phyloP scores from a whole-genome alignment of 2,329 filamentous ascomycete species.

The Dactylellina parvicollis region DNA sequence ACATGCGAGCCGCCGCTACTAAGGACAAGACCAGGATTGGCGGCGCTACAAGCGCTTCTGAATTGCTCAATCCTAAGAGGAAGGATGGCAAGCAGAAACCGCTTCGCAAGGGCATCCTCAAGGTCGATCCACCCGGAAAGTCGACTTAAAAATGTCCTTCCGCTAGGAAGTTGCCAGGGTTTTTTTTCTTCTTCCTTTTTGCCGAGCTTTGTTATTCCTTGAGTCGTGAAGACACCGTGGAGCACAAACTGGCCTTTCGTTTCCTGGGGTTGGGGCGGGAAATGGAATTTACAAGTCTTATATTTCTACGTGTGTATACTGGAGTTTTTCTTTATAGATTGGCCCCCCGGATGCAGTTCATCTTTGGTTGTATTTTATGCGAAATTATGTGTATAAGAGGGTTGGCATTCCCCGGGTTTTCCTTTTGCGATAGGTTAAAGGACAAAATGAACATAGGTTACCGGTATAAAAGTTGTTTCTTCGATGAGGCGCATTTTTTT shows the following conservation, averaged over 20 bases:
- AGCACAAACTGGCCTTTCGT: too few species aligned
- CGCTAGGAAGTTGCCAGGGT: too few species aligned
- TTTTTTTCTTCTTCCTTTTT: too few species aligned
- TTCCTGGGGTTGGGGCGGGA: too few species aligned
- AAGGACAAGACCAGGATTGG: constrained; percentile 36
- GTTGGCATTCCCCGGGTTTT: background rate
- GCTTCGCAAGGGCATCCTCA: constrained; percentile 19
- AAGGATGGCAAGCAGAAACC: constrained; percentile 10
- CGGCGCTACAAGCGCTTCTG: background rate
- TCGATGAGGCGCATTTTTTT: too few species aligned
- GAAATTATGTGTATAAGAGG: background rate
- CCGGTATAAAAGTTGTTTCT: too few species aligned
- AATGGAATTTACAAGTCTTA: too few species aligned
- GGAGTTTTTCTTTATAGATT: constrained; percentile 9
- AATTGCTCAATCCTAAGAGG: constrained; percentile 18
- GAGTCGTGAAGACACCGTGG: too few species aligned
- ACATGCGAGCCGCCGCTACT: constrained; percentile 10
- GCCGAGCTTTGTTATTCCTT: too few species aligned
- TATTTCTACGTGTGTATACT: background rate
- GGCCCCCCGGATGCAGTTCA: background rate
- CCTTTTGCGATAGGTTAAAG: too few species aligned
- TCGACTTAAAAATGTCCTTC: too few species aligned
- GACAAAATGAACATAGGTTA: too few species aligned
- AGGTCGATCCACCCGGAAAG: background rate
- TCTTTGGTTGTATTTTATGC: background rate